A percentile compares a stretch with the other conserved stretches of the same genome.
phyloP scores from a whole-genome alignment of 1,139 yeast genomes.

The Candida buenavistaensis region DNA sequence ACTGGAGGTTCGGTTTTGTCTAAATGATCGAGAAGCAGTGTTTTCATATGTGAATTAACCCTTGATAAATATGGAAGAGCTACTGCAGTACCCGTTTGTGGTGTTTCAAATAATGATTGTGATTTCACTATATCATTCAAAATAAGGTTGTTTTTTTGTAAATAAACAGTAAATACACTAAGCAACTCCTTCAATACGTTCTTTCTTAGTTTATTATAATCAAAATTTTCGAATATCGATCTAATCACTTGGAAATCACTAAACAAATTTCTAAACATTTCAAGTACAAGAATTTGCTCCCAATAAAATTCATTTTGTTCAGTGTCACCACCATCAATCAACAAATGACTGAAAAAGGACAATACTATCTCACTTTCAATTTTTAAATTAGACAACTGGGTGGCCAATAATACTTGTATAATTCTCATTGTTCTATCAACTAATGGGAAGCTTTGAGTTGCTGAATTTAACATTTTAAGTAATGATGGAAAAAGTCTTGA shows the following conservation, averaged over 20 bases:
- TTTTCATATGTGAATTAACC: constrained; percentile 38
- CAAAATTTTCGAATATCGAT: constrained; percentile 62
- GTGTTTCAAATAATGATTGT: constrained; percentile 9
- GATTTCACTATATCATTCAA: constrained; percentile 38
- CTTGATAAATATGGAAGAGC: constrained; percentile 21
- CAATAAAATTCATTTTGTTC: constrained; percentile 34
- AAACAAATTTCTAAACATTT: constrained; percentile 63
- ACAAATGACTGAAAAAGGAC: constrained; percentile 67
- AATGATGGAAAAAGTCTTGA: constrained; percentile 73
- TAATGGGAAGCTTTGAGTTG: constrained; percentile 56
- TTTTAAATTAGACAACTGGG: constrained; percentile 60
- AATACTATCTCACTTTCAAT: constrained; percentile 81
- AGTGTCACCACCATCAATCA: constrained; percentile 29
- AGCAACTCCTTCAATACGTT: constrained; percentile 63
- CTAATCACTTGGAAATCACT: constrained; percentile 54
- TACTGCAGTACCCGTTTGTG: too few species aligned
- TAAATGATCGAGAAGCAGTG: constrained; percentile 66
- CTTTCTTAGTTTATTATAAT: constrained; percentile 55
- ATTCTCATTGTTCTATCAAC: constrained; percentile 75
- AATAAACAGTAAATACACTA: constrained; percentile 37
- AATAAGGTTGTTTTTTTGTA: constrained; percentile 30
- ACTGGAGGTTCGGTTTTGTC: constrained; percentile 77
- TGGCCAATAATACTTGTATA: constrained; percentile 56
- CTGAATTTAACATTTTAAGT: constrained; percentile 55
- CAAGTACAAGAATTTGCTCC: constrained; percentile 74